Evolutionary conservation across 441 rosid genomes (phyloP), one percentile per base, ranked within the genome.

Genomic region (Gossypium davidsonii): DNA sequence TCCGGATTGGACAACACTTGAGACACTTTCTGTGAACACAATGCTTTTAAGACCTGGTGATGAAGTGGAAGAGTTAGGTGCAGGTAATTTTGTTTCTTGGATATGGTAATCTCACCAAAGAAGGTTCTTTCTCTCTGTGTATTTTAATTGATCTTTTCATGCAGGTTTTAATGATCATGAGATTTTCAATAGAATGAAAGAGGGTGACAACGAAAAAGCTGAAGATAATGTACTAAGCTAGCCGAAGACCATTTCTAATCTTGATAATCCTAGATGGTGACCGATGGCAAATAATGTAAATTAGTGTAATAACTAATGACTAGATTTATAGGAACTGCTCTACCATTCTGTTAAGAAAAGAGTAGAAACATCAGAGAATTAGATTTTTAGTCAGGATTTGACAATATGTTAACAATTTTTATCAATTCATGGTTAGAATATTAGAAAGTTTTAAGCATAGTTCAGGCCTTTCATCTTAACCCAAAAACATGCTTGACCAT

Each of bases 101-200:
- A 51, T 70, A 7, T 11, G 17, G 70, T 12, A 23, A 46, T 20
- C 42, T 52, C 34, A 46, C 28, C 34, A 9, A 58, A 63, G 17
- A 72, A 72, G 46, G 20, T 20, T 51, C 39, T 49, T 64, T n/a
- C 49, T 63, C 60, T 8, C 9, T 57, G 15, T 31, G 44, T 20
- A 7, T 21, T 56, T 56, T 72, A 25, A 39, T 58, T 67, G 49
- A 73, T 74, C 10, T 34, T 62, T 64, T 53, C 10, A 5, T 78
- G 82, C 92, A 95, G 97, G 94, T 15, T 95, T 92, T 46, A 83
- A 85, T 73, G 99, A 92, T 76, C 72, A 62, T 57, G 96, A 95
- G 85, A 90, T 95, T 75, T 90, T 91, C 70, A 73, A 67, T 57
- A 79, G 84, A 67, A 65, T 73, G 78, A 86, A 81, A 76, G 81